Evolutionary conservation across 257 asterid genomes (phyloP).

Genomic region (Lithospermum erythrorhizon): DNA sequence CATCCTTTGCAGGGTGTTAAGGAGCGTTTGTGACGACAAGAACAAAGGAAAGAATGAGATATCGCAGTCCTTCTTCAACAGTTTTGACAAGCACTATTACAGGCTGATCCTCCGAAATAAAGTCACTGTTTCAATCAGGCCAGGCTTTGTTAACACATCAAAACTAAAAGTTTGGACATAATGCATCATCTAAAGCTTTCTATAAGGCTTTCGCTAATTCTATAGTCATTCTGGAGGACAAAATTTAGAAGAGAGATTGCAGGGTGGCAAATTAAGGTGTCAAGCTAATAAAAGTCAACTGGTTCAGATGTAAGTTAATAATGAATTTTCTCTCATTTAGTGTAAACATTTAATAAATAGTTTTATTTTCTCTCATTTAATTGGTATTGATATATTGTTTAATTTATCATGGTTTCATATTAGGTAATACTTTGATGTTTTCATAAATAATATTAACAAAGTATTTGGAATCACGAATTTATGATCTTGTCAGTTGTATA

Average conservation of each 20-base stretch:
- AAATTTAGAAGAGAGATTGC: slow-evolving; percentile 65
- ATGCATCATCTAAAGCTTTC: slow-evolving; percentile 54
- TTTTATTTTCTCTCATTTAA: too few relatives aligned
- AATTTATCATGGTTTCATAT: too few relatives aligned
- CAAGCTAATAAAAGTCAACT: too few relatives aligned
- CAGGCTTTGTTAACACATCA: slow-evolving; percentile 49
- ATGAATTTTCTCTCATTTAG: too few relatives aligned
- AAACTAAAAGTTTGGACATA: slow-evolving; percentile 37
- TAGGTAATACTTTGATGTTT: too few relatives aligned
- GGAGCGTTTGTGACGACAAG: slow-evolving; percentile 41
- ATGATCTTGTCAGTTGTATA: too few relatives aligned
- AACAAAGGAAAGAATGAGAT: slow-evolving; percentile 49
- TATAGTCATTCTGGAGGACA: slow-evolving; percentile 62
- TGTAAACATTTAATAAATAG: too few relatives aligned
- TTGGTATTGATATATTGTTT: too few relatives aligned
- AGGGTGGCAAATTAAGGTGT: slow-evolving; percentile 39
- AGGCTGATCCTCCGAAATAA: slow-evolving; percentile 41
- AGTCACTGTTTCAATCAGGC: slow-evolving; percentile 54
- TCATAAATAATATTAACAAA: too few relatives aligned
- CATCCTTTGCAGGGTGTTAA: slow-evolving; percentile 46
- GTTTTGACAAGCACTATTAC: slow-evolving; percentile 64
- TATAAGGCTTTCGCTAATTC: slow-evolving; percentile 50
- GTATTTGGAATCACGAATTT: too few relatives aligned
- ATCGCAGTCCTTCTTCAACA: slow-evolving; percentile 43
- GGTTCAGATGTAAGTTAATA: too few relatives aligned